Evolutionary conservation across 805 yeast species (phyloP).

Genomic region (Candida silvatica): DNA sequence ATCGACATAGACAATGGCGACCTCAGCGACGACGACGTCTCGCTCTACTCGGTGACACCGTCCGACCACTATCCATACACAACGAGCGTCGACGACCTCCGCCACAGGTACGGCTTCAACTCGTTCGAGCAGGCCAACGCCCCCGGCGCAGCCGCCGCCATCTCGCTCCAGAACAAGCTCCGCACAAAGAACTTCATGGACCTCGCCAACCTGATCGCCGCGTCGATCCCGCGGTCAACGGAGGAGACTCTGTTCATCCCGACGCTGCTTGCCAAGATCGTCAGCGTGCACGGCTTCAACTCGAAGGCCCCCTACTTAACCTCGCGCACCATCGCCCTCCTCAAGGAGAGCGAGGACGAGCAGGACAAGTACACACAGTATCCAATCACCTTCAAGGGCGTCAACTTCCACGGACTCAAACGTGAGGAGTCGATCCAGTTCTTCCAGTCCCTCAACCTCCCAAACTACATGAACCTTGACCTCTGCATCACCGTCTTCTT

Average conservation of each 20-base stretch:
- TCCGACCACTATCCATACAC: conserved; percentile 12
- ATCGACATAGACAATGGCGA: conserved; percentile 38
- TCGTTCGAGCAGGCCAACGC: conserved; percentile 63
- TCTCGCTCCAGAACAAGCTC: conserved; percentile 38
- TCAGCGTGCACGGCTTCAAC: conserved; percentile 62
- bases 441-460: conserved; percentile 33
- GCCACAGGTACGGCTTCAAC: conserved; percentile 8
- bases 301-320: conserved; percentile 65
- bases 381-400: conserved; percentile 23
- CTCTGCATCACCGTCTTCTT: conserved; percentile 60
- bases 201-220: conserved; percentile 53
- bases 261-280: conserved; percentile 57
- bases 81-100: conserved; percentile 14
- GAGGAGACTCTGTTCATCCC: conserved; percentile 75
- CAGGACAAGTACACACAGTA: conserved; percentile 22
- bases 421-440: conserved; percentile 36
- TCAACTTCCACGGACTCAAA: conserved; percentile 30
- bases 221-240: conserved; percentile 68
- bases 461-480: conserved; percentile 55
- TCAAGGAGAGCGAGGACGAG: conserved; percentile 42
- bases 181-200: conserved; percentile 35
- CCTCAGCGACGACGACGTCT: conserved; percentile 38
- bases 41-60: conserved; percentile 19
- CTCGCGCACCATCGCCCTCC: conserved; percentile 60
- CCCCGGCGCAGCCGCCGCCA: conserved; percentile 68